Evolutionary conservation across 83 land plant species (phyloP).

Genomic region (Diphasiastrum complanatum): DNA sequence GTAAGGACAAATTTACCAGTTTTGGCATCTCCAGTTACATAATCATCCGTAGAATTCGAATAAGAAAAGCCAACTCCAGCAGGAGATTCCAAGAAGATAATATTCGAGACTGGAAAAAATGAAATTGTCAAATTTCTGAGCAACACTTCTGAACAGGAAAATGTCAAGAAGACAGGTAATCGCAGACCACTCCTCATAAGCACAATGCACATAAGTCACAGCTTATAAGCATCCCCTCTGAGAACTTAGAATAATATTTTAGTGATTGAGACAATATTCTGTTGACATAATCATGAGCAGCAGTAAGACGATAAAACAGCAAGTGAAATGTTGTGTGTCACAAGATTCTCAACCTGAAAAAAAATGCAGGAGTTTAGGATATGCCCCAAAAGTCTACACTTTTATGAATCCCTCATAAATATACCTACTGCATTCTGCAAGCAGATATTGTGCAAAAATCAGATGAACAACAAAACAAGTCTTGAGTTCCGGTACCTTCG

Average conservation of each 20-base stretch:
- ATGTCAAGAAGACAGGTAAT: not conserved
- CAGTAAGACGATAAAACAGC: not conserved
- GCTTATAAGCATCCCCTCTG: no score
- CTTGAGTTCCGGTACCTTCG: slow-evolving; percentile 16
- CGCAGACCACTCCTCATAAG: not conserved
- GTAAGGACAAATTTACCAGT: no score
- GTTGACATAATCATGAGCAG: no score
- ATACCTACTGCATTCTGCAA: no score
- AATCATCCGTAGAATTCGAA: slow-evolving; percentile 22
- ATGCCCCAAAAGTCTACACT: no score
- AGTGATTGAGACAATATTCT: no score
- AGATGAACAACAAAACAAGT: not conserved
- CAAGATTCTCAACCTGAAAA: not conserved
- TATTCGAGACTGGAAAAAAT: slow-evolving; percentile 21
- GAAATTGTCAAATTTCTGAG: not conserved
- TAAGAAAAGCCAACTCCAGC: slow-evolving; percentile 28
- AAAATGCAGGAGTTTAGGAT: not conserved
- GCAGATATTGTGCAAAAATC: not conserved
- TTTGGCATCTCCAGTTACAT: no score
- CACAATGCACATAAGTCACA: no score
- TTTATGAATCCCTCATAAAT: no score
- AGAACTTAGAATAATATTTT: no score
- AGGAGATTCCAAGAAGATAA: slow-evolving; percentile 24
- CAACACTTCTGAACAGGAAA: not conserved
- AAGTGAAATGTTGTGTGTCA: not conserved